phyloP scores from a whole-genome alignment of 106 monocot species.

The Apostasia ramifera region DNA sequence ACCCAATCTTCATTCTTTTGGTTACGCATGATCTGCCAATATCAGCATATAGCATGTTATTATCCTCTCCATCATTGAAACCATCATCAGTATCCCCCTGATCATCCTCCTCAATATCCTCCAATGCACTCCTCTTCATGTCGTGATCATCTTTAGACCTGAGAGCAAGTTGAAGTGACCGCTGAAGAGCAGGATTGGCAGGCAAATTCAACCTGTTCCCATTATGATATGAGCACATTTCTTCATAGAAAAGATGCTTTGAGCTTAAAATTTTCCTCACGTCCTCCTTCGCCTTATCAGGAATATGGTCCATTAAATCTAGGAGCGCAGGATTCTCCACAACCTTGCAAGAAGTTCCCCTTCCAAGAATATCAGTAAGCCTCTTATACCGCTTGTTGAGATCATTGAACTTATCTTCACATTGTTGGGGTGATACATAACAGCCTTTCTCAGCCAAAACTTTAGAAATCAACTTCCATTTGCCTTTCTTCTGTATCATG shows the following conservation, averaged over 20 bases:
- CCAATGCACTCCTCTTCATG: slow-evolving; percentile 13
- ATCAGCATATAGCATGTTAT: slow-evolving; percentile 13
- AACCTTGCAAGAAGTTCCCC: slow-evolving; percentile 81
- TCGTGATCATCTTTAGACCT: slow-evolving; percentile 52
- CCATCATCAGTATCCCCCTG: slow-evolving; percentile 36
- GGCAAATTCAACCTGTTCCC: slow-evolving; percentile 61
- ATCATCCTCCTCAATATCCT: slow-evolving; percentile 54
- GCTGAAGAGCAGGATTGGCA: slow-evolving; percentile 56
- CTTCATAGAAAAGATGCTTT: slow-evolving; percentile 91
- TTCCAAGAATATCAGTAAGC: slow-evolving; percentile 80
- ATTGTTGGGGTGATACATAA: slow-evolving; percentile 84
- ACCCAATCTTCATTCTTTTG: slow-evolving; percentile 32
- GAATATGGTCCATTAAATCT: slow-evolving; percentile 56
- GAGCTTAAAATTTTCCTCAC: slow-evolving; percentile 85
- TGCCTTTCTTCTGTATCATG: slow-evolving; percentile 79
- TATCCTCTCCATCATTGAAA: slow-evolving; percentile 33
- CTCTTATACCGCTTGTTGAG: slow-evolving; percentile 91
- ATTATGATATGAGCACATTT: slow-evolving; percentile 95
- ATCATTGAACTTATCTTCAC: slow-evolving; percentile 98
- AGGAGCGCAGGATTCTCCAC: slow-evolving; percentile 72
- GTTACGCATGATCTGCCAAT: slow-evolving; percentile 10
- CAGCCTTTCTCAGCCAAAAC: slow-evolving; percentile 75
- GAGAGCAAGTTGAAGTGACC: slow-evolving; percentile 49
- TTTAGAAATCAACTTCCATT: slow-evolving; percentile 82
- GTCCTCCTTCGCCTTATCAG: slow-evolving; percentile 78